phyloP scores from a whole-genome alignment of 345 rosid species.

The Adansonia digitata region DNA sequence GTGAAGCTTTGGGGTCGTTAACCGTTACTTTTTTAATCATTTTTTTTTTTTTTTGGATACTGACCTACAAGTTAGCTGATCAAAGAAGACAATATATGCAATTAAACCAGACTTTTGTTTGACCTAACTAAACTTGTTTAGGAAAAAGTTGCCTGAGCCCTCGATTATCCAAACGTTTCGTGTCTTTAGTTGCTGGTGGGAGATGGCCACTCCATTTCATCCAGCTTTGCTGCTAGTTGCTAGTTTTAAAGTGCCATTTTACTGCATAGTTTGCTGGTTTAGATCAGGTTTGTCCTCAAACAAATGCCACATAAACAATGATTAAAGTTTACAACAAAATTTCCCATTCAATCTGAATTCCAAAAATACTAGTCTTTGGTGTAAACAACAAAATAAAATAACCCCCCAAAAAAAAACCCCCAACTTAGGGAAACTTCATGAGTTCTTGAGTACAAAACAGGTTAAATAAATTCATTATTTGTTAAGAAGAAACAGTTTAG shows the following conservation, averaged over 20 bases:
- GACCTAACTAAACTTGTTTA: too few species aligned
- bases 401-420: not conserved
- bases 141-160: too few species aligned
- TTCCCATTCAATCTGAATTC: not conserved
- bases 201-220: not conserved
- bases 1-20: too few species aligned
- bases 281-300: not conserved
- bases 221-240: not conserved
- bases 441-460: not conserved
- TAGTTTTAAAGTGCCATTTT: not conserved
- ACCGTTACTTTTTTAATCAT: too few species aligned
- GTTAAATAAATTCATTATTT: not conserved
- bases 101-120: too few species aligned
- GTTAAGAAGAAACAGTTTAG: not conserved
- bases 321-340: not conserved
- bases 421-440: not conserved
- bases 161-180: too few species aligned
- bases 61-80: too few species aligned
- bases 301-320: not conserved
- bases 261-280: not conserved
- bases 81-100: too few species aligned
- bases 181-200: too few species aligned
- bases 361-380: not conserved
- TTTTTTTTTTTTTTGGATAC: too few species aligned
- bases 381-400: too few species aligned